These are phyloP conservation scores for Magnaporthiopsis poae DNA, from an alignment of 2,329 filamentous ascomycete species.

Conservation along the genomic window DNA sequence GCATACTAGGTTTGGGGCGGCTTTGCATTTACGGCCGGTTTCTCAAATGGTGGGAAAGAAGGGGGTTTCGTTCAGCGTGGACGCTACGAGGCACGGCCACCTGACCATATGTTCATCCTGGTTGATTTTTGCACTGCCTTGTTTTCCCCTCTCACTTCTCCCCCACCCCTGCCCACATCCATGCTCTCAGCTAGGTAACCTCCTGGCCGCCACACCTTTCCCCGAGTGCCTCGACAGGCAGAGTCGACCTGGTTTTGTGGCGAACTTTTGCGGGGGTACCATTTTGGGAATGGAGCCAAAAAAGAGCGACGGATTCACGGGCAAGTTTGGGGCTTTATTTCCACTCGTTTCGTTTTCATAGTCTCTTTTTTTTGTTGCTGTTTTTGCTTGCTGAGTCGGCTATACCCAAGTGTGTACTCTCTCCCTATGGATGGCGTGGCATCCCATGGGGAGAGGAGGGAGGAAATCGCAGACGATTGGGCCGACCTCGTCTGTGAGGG, in stretches of 20 bases:
- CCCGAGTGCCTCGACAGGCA: background rate
- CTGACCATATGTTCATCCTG: conserved; percentile 4
- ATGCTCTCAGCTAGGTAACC: background rate
- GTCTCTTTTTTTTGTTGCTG: background rate
- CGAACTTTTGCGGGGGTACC: background rate
- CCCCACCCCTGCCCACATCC: conserved; percentile 2
- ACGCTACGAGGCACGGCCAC: background rate
- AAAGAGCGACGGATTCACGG: background rate
- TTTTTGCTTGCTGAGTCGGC: background rate
- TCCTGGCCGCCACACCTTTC: background rate
- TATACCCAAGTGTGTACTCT: conserved; percentile 2
- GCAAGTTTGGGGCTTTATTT: background rate
- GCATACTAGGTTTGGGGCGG: conserved; percentile 7
- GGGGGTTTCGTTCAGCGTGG: background rate
- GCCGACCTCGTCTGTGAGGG: background rate
- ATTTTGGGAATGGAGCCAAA: background rate
- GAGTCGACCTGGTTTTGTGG: background rate
- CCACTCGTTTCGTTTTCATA: background rate
- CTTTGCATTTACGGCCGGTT: conserved; percentile 3
- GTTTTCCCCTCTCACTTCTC: background rate
- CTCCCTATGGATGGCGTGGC: background rate
- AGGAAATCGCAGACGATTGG: background rate
- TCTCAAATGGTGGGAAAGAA: background rate
- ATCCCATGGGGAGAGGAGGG: background rate
- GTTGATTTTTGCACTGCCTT: conserved; percentile 9